Conservation (phyloP, 2,329 filamentous ascomycete species). For the Zymoseptoria brevis region DNA sequence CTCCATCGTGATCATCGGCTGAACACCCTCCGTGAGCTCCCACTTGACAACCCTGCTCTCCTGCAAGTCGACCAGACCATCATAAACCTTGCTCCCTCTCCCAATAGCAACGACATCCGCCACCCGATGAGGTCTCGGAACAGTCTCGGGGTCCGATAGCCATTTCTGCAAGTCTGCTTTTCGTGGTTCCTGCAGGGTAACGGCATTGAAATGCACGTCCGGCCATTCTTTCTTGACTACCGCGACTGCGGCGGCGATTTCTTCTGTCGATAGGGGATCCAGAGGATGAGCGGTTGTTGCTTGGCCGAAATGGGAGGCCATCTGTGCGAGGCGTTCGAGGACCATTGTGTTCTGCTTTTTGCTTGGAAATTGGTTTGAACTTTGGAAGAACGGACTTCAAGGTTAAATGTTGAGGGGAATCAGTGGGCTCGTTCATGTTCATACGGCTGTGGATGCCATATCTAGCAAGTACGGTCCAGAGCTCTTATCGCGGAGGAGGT, state of each 20-base stretch:
- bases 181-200: conserved; percentile 75
- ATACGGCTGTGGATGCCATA: background rate
- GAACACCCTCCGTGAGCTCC: conserved; percentile 66
- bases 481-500: background rate
- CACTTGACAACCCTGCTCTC: conserved; percentile 62
- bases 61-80: conserved; percentile 69
- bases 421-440: background rate
- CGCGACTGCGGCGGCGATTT: conserved; percentile 65
- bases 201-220: conserved; percentile 74
- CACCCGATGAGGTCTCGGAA: conserved; percentile 58
- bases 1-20: conserved; percentile 88
- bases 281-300: conserved; percentile 58
- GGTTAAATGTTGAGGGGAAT: too few relatives aligned
- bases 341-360: conserved; percentile 17
- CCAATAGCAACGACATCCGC: conserved; percentile 81
- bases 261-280: conserved; percentile 63
- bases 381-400: background rate
- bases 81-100: conserved; percentile 68
- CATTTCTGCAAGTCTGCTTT: conserved; percentile 78
- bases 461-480: background rate
- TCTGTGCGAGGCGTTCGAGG: conserved; percentile 29
- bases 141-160: conserved; percentile 57
- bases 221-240: conserved; percentile 63
- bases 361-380: background rate
- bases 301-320: conserved; percentile 54